These are phyloP conservation scores for Candida qinlingensis DNA, from an alignment of 805 yeast genomes.

Conservation along the genomic window DNA sequence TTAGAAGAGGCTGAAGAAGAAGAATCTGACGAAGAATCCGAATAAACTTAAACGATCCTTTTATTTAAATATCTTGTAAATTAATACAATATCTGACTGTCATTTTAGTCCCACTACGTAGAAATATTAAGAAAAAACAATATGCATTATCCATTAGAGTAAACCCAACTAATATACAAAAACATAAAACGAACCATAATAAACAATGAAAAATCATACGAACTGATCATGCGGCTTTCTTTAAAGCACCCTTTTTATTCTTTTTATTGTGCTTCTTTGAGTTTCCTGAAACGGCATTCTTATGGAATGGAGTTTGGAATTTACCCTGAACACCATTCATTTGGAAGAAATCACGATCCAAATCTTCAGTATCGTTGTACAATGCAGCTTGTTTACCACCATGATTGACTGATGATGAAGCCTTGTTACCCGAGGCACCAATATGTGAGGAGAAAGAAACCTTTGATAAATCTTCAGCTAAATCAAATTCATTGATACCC, in stretches of 20 bases:
- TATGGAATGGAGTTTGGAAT: constrained; percentile 70
- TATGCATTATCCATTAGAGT: constrained; percentile 5
- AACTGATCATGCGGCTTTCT: constrained; percentile 7
- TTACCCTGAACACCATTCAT: constrained; percentile 61
- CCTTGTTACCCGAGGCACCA: constrained; percentile 40
- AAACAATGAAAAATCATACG: not conserved
- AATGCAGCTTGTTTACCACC: constrained; percentile 84
- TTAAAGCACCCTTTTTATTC: constrained; percentile 56
- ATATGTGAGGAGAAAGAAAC: constrained; percentile 79
- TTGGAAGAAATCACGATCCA: constrained; percentile 82
- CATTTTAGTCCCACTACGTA: not conserved
- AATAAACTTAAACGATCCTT: not conserved
- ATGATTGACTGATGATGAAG: constrained; percentile 52
- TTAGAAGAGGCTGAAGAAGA: constrained; percentile 87
- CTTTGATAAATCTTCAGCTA: constrained; percentile 62
- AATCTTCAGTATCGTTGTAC: constrained; percentile 71
- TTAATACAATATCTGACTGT: not conserved
- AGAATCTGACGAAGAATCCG: constrained; percentile 38
- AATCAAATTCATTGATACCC: constrained; percentile 55
- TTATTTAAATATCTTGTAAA: no score
- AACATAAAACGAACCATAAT: not conserved
- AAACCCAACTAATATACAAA: constrained; percentile 9
- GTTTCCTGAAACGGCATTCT: constrained; percentile 20
- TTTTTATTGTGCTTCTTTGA: constrained; percentile 67
- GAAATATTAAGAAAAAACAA: no score